Base-by-base conservation (phyloP, 176 grass and related monocot genomes). In the Oryza meridionalis region DNA sequence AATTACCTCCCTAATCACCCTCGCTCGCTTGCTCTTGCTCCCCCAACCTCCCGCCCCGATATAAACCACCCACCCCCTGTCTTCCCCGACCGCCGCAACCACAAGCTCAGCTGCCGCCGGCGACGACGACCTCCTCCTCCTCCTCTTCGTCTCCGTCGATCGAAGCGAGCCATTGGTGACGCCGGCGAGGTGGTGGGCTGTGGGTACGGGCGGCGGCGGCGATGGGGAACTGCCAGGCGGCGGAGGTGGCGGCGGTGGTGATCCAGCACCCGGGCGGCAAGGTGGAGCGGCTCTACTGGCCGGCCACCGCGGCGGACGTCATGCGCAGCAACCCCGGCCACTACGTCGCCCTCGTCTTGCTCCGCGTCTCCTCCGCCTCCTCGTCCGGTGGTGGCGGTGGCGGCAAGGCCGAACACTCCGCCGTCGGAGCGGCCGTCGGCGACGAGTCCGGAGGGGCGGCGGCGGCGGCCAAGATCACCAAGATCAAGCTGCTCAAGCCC, bases 181-280 rank as follows among this genome's bases (percentile, higher is more conserved):
- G 65, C 1, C 65, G 64, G 5, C 24, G 51, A 22, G 47, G 19
- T 2, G 31, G 11, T 15, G 12, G 4, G 24, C 26, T 3, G 5
- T 58, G 51, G 17, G 17, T 55, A 19, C 3, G 77, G 3, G 31
- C 32, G 19, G 33, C 33, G 33, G 33, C 12, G 32, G 71, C 15
- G 75, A 95, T 96, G 94, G 94, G 94, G 6, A 96, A 96, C 71
- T 96, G 94, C 72, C 94, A 96, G 79, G 94, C 91, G 80, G 94
- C 91, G n/a, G 88, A 93, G 38, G 86, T 67, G 72, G 85, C 81
- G 72, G 80, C 88, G 15, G 94, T 82, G 88, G 83, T 96, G 88
- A 87, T 96, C 80, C 86, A 96, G 72, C 94, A 91, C 77, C 88
- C 94, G 0, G 88, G 86, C 46, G 94, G 94, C 31, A 93, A 90